A percentile compares a stretch with the other conserved stretches of the same genome.
Conservation (phyloP, 2,329 filamentous ascomycete species). For the Dactylellina drechsleri region DNA sequence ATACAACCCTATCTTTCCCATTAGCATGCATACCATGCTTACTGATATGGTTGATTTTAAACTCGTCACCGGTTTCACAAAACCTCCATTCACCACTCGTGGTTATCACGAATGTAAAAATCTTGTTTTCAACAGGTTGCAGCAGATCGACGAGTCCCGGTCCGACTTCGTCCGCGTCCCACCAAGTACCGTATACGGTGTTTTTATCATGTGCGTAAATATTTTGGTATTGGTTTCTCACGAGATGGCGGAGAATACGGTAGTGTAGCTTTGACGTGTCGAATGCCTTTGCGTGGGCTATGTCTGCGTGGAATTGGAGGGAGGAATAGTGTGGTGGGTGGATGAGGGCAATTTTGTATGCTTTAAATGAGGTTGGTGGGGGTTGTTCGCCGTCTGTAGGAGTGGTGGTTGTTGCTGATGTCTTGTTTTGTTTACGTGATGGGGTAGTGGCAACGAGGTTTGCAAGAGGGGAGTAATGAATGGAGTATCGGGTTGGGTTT, state of each 20-base stretch:
- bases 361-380: constrained; percentile 41
- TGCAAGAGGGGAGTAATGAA: constrained; percentile 46
- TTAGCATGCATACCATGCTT: constrained; percentile 53
- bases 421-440: constrained; percentile 20
- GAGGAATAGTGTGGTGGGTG: constrained; percentile 33
- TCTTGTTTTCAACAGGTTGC: constrained; percentile 44
- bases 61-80: constrained; percentile 51
- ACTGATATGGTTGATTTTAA: constrained; percentile 52
- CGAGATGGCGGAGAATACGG: constrained; percentile 43
- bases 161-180: constrained; percentile 25
- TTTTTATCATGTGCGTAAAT: constrained; percentile 48
- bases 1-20: constrained; percentile 33
- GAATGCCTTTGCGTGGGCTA: constrained; percentile 42
- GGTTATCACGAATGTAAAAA: constrained; percentile 52
- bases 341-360: constrained; percentile 48
- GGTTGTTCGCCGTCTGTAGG: constrained; percentile 6
- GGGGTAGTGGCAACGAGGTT: constrained; percentile 46
- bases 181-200: constrained; percentile 44
- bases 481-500: constrained; percentile 41
- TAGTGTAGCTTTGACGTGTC: constrained; percentile 50
- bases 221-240: constrained; percentile 50
- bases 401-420: background rate
- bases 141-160: constrained; percentile 43
- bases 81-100: constrained; percentile 48
- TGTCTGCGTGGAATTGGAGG: constrained; percentile 40